Percentiles rank a stretch among this genome's conserved stretches.
These are phyloP conservation scores for Cystofilobasidium bisporidii DNA, from an alignment of 768 basidiomycete species.

Conservation along the genomic window DNA sequence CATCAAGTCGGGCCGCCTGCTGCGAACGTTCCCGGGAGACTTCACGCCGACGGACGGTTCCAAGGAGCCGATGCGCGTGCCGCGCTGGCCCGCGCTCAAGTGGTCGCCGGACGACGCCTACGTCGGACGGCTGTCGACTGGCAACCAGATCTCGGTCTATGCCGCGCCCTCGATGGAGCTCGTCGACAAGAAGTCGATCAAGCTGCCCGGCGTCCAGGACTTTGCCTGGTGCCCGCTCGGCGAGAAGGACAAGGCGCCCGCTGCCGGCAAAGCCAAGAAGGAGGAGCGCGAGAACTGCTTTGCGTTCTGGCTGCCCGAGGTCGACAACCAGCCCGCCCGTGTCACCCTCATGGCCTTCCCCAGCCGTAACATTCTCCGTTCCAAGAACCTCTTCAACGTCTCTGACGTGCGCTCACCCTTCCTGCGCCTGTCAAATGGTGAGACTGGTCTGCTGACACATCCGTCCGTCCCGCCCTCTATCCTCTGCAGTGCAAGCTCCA, in stretches of 20 bases:
- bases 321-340: constrained; percentile 88
- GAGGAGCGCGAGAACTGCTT: constrained; percentile 81
- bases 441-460: not conserved
- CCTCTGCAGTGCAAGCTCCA: constrained; percentile 75
- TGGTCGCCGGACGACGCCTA: constrained; percentile 97
- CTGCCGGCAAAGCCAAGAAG: constrained; percentile 43
- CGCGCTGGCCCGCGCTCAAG: constrained; percentile 79
- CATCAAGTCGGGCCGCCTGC: constrained; percentile 78
- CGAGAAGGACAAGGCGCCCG: constrained; percentile 73
- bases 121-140: constrained; percentile 77
- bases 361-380: constrained; percentile 66
- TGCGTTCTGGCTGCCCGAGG: constrained; percentile 96
- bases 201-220: constrained; percentile 93
- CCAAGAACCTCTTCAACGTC: constrained; percentile 97
- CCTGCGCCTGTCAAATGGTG: not conserved
- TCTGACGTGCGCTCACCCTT: constrained; percentile 59
- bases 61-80: constrained; percentile 24
- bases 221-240: constrained; percentile 97
- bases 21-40: constrained; percentile 80
- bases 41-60: constrained; percentile 35
- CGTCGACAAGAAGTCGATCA: constrained; percentile 90
- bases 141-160: constrained; percentile 90
- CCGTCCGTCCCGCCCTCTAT: not conserved
- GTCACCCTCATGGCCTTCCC: constrained; percentile 90
- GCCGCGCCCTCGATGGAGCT: constrained; percentile 89